These are phyloP conservation scores for Fusarium verticillioides DNA, from an alignment of 2,329 filamentous ascomycete species.

Conservation along the genomic window DNA sequence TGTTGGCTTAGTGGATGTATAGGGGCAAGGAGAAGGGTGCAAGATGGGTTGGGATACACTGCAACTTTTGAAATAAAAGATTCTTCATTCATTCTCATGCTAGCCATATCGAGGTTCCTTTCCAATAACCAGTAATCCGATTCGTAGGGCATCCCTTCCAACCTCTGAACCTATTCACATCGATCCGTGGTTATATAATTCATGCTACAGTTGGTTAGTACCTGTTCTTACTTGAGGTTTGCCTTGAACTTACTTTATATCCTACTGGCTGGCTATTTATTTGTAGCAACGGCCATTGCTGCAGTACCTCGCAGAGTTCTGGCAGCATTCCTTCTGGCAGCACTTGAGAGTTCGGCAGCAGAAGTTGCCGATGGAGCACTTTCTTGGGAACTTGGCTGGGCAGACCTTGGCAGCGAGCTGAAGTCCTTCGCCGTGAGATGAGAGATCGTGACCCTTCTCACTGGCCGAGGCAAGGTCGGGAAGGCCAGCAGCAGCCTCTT, in stretches of 20 bases:
- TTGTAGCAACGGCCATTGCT: constrained; percentile 23
- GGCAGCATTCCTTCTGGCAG: constrained; percentile 26
- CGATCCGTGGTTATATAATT: rapidly evolving
- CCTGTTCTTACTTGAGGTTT: rapidly evolving
- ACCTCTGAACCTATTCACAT: rapidly evolving
- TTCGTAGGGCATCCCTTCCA: too few species aligned
- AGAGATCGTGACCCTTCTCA: constrained; percentile 11
- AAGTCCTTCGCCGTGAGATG: background rate
- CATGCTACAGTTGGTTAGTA: background rate
- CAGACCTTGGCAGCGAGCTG: constrained; percentile 10
- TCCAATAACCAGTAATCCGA: background rate
- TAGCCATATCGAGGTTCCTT: rapidly evolving
- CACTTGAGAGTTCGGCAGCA: constrained; percentile 30
- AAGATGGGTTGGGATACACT: rapidly evolving
- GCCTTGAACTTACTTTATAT: background rate
- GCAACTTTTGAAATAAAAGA: background rate
- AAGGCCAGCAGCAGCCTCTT: constrained; percentile 9
- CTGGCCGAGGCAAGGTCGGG: constrained; percentile 13
- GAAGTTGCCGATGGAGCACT: constrained; percentile 17
- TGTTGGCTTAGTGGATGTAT: background rate
- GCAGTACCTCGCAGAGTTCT: constrained; percentile 23
- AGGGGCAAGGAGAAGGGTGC: rapidly evolving
- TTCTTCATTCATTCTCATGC: background rate
- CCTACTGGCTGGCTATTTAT: background rate
- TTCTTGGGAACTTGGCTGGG: constrained; percentile 25